Conservation (phyloP, 2,329 filamentous ascomycete species). For the Tolypocladium nubicola region DNA sequence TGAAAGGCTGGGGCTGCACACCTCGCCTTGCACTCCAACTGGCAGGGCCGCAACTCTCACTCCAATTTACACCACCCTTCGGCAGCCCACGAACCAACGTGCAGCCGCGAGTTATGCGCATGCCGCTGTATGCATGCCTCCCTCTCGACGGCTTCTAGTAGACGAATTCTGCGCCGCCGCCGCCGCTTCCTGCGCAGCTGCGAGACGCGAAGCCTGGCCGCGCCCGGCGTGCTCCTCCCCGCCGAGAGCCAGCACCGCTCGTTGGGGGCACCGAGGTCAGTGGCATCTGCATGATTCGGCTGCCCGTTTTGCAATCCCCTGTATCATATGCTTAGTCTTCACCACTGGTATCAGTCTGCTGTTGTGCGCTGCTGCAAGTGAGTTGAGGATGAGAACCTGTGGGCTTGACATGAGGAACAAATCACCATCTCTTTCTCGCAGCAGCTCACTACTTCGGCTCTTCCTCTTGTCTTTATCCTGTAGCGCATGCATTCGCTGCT, state of each 20-base stretch:
- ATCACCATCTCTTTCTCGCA: neutral
- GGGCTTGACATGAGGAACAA: neutral
- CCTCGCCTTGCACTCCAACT: neutral
- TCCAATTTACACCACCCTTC: slow-evolving; percentile 1
- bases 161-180: neutral
- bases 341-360: neutral
- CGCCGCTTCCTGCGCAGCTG: neutral
- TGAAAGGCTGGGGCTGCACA: neutral
- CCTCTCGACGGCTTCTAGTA: neutral
- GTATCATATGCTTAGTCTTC: neutral
- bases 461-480: neutral
- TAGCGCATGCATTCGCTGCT: neutral
- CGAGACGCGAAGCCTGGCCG: neutral
- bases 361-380: neutral
- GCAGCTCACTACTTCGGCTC: neutral
- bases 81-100: neutral
- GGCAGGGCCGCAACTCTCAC: neutral
- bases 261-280: neutral
- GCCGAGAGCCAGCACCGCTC: neutral
- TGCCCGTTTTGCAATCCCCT: neutral
- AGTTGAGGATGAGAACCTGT: neutral
- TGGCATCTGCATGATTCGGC: neutral
- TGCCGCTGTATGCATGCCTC: neutral
- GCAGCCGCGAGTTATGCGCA: neutral
- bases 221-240: neutral